These are phyloP conservation scores for Starmerella davenportii DNA, from an alignment of 805 yeast species.

Conservation along the genomic window DNA sequence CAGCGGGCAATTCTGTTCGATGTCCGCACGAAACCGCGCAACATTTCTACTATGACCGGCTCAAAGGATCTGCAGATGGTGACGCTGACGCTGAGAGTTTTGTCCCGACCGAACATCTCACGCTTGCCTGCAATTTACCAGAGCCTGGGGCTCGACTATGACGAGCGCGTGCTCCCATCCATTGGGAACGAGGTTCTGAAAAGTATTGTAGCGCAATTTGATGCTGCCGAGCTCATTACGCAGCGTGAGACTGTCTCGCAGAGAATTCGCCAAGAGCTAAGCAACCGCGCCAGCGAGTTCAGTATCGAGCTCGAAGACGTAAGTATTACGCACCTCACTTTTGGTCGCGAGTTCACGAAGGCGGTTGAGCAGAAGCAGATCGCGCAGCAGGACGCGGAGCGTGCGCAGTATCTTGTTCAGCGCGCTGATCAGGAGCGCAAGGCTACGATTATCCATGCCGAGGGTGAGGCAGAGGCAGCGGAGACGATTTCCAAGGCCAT, in stretches of 20 bases:
- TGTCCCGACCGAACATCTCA: slow-evolving; percentile 82
- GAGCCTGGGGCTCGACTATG: slow-evolving; percentile 81
- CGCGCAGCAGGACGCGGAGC: slow-evolving; percentile 98
- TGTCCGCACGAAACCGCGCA: slow-evolving; percentile 85
- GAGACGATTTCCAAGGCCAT: slow-evolving; percentile 85
- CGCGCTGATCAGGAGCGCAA: slow-evolving; percentile 95
- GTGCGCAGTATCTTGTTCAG: slow-evolving; percentile 84
- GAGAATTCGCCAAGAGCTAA: slow-evolving; percentile 70
- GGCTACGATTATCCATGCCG: slow-evolving; percentile 90
- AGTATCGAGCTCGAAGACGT: slow-evolving; percentile 88
- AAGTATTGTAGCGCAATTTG: slow-evolving; percentile 81
- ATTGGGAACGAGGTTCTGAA: slow-evolving; percentile 83
- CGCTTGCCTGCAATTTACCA: slow-evolving; percentile 77
- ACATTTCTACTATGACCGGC: slow-evolving; percentile 86
- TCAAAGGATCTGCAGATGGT: slow-evolving; percentile 95
- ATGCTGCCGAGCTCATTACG: slow-evolving; percentile 90
- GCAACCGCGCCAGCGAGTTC: slow-evolving; percentile 70
- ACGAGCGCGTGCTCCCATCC: slow-evolving; percentile 81
- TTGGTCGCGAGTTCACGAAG: slow-evolving; percentile 89
- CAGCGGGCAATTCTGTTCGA: slow-evolving; percentile 82
- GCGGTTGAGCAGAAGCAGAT: slow-evolving; percentile 98
- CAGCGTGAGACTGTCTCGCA: slow-evolving; percentile 91
- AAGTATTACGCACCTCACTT: slow-evolving; percentile 92
- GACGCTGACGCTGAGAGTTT: slow-evolving; percentile 74
- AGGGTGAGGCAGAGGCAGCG: slow-evolving; percentile 97